These are phyloP conservation scores for Phylloporus rhodoxanthus DNA, from an alignment of 768 basidiomycete genomes.

Conservation along the genomic window DNA sequence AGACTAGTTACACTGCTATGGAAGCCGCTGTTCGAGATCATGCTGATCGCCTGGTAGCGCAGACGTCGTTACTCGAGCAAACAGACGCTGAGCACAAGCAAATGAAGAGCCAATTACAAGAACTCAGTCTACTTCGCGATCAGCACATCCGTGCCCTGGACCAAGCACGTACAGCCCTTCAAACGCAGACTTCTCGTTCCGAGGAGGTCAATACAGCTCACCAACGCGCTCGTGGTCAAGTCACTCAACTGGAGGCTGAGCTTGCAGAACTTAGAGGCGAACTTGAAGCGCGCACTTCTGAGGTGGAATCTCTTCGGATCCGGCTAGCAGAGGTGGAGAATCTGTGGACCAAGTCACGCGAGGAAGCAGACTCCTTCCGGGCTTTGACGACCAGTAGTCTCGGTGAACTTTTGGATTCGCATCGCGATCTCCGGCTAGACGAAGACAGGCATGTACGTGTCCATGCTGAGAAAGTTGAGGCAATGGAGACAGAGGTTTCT, in stretches of 20 bases:
- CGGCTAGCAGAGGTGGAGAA: conserved; percentile 79
- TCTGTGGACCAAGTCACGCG: conserved; percentile 85
- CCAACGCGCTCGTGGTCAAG: conserved; percentile 62
- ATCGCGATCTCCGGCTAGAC: conserved; percentile 77
- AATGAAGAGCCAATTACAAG: conserved; percentile 62
- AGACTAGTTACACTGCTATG: conserved; percentile 51
- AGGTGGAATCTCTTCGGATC: conserved; percentile 62
- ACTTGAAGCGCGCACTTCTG: conserved; percentile 65
- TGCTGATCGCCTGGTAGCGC: conserved; percentile 62
- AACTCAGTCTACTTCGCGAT: conserved; percentile 63
- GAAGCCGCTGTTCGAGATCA: conserved; percentile 72
- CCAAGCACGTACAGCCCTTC: conserved; percentile 73
- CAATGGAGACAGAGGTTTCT: conserved; percentile 69
- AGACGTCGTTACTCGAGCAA: conserved; percentile 71
- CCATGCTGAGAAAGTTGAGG: conserved; percentile 76
- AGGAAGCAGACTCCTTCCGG: conserved; percentile 88
- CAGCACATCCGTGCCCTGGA: conserved; percentile 86
- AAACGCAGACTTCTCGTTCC: conserved; percentile 68
- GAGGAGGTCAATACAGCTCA: conserved; percentile 75
- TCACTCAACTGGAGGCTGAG: conserved; percentile 67
- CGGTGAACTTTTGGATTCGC: conserved; percentile 82
- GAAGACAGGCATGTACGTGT: conserved; percentile 72
- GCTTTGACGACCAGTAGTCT: conserved; percentile 81
- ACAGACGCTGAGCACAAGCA: conserved; percentile 71
- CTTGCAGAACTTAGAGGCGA: conserved; percentile 76